These are phyloP conservation scores for Plantago coronopus DNA, from an alignment of 305 asterid genomes.

Conservation along the genomic window DNA sequence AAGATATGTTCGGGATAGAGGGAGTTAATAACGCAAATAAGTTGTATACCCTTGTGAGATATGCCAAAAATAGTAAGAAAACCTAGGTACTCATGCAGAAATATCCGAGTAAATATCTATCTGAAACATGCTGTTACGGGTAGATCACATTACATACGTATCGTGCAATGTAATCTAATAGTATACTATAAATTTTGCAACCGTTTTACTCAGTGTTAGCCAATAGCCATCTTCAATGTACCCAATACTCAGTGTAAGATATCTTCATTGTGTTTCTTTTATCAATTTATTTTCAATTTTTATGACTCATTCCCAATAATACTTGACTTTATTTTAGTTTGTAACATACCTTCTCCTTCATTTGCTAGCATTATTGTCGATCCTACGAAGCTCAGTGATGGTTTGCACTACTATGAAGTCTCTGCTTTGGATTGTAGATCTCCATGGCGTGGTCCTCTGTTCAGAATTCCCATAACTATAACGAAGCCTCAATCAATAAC, in stretches of 20 bases:
- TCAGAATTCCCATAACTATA: slow-evolving; percentile 86
- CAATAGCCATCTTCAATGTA: too few species aligned
- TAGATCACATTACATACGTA: too few species aligned
- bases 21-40: too few species aligned
- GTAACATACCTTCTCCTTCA: slow-evolving; percentile 24
- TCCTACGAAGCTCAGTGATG: slow-evolving; percentile 70
- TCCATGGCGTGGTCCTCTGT: slow-evolving; percentile 99
- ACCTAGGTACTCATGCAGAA: too few species aligned
- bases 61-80: too few species aligned
- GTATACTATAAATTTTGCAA: too few species aligned
- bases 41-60: too few species aligned
- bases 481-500: slow-evolving; percentile 76
- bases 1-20: too few species aligned
- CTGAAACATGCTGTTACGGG: too few species aligned
- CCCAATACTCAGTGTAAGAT: neutral
- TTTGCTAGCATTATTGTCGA: slow-evolving; percentile 82
- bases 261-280: slow-evolving; percentile 2
- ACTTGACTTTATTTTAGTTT: slow-evolving; percentile 16
- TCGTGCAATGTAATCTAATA: too few species aligned
- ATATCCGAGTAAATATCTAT: too few species aligned
- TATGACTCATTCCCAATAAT: slow-evolving; percentile 4
- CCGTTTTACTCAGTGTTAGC: too few species aligned
- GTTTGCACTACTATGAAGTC: slow-evolving; percentile 94
- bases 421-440: slow-evolving; percentile 80
- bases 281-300: slow-evolving; percentile 4